phyloP scores from a whole-genome alignment of 2,329 filamentous ascomycete genomes.

The Arthrobotrys sinensis region DNA sequence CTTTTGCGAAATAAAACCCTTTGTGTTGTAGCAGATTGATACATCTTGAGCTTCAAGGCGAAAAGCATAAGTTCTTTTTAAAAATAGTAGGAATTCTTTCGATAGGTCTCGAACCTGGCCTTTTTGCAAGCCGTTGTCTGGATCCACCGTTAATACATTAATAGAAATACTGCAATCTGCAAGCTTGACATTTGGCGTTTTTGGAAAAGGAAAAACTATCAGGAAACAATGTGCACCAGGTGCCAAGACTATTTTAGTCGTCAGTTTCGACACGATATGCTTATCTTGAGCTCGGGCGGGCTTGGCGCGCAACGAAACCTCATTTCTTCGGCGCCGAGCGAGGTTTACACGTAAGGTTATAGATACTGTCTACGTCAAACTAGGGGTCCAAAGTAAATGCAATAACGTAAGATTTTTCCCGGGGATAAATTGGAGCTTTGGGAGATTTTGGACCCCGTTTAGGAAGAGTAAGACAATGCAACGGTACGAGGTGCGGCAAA shows the following conservation, averaged over 20 bases:
- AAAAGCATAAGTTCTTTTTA: too few relatives aligned
- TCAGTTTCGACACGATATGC: conserved; percentile 15
- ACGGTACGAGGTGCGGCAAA: not conserved
- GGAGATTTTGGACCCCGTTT: not conserved
- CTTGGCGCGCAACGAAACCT: conserved; percentile 18
- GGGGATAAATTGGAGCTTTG: not conserved
- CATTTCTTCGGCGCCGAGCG: not conserved
- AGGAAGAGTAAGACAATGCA: conserved; percentile 17
- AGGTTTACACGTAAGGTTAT: not conserved
- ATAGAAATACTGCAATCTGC: not conserved
- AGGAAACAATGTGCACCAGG: not conserved
- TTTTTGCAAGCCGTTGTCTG: not conserved
- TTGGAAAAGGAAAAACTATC: conserved; percentile 32
- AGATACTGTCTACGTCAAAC: not conserved
- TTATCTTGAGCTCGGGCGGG: conserved; percentile 21
- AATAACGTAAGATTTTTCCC: conserved; percentile 13
- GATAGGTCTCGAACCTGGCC: too few relatives aligned
- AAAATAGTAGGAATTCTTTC: too few relatives aligned
- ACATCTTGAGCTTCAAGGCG: too few relatives aligned
- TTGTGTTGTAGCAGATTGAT: too few relatives aligned
- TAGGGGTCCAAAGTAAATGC: not conserved
- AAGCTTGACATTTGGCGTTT: conserved; percentile 13
- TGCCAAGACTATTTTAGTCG: conserved; percentile 2
- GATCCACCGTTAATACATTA: not conserved
- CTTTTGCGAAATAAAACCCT: too few relatives aligned